These are phyloP conservation scores for Globisporangium nunn DNA, from an alignment of 352 stramenopile genomes.

Conservation along the genomic window DNA sequence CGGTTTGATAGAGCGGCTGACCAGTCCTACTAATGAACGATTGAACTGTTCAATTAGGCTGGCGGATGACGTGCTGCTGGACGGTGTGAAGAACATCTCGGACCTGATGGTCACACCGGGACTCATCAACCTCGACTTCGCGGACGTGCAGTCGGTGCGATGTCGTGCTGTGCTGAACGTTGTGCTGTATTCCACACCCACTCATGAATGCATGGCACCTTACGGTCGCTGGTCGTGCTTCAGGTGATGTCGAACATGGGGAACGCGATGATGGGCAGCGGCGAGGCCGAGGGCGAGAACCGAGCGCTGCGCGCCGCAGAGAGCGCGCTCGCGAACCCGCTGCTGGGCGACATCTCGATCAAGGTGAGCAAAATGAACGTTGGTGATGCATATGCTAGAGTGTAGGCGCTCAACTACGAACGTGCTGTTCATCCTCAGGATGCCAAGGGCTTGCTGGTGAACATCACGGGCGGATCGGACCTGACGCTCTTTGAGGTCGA, in stretches of 20 bases:
- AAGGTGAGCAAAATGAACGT: slow-evolving; percentile 24
- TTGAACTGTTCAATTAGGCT: slow-evolving; percentile 26
- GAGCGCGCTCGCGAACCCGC: slow-evolving; percentile 77
- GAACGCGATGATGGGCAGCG: slow-evolving; percentile 89
- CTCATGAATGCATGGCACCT: too few species aligned
- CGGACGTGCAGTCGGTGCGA: slow-evolving; percentile 73
- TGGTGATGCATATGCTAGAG: background rate
- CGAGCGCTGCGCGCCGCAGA: slow-evolving; percentile 78
- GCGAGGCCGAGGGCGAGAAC: slow-evolving; percentile 88
- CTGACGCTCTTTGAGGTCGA: slow-evolving; percentile 92
- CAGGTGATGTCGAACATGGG: slow-evolving; percentile 85
- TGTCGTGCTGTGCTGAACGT: background rate
- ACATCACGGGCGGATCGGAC: slow-evolving; percentile 92
- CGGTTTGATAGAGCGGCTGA: too few species aligned
- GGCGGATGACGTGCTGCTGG: slow-evolving; percentile 79
- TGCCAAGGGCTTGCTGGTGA: slow-evolving; percentile 92
- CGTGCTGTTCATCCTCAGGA: slow-evolving; percentile 21
- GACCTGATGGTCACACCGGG: slow-evolving; percentile 87
- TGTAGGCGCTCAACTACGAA: background rate
- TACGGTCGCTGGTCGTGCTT: background rate
- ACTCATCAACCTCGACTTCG: slow-evolving; percentile 86
- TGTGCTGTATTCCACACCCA: background rate
- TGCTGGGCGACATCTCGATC: slow-evolving; percentile 87
- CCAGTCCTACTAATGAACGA: too few species aligned
- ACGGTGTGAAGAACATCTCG: slow-evolving; percentile 86